These are phyloP conservation scores for Aspergillus sp. DNA, from an alignment of 2,329 filamentous ascomycete genomes.

Conservation along the genomic window DNA sequence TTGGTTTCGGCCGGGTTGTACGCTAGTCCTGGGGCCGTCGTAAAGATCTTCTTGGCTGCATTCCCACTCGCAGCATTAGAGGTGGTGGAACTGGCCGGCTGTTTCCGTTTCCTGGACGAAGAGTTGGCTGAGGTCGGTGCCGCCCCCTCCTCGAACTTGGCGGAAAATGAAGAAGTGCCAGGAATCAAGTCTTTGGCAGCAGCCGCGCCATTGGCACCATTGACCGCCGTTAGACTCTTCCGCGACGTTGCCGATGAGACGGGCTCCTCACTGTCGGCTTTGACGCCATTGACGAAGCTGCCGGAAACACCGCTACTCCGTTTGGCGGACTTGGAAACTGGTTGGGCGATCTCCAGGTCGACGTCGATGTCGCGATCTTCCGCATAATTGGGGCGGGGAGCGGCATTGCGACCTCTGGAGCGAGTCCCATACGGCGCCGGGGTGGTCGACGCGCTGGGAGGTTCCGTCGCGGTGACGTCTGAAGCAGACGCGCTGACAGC, in stretches of 20 bases:
- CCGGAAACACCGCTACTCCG: conserved; percentile 28
- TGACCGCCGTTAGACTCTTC: conserved; percentile 41
- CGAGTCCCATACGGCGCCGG: conserved; percentile 85
- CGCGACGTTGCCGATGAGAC: conserved; percentile 41
- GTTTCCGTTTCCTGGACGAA: conserved; percentile 82
- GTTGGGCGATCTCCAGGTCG: conserved; percentile 69
- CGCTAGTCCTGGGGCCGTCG: conserved; percentile 33
- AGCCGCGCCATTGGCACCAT: conserved; percentile 29
- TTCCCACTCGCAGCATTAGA: conserved; percentile 34
- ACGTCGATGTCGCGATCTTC: conserved; percentile 89
- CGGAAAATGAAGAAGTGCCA: conserved; percentile 61
- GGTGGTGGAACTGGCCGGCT: conserved; percentile 51
- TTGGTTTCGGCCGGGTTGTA: conserved; percentile 64
- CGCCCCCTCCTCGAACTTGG: conserved; percentile 44
- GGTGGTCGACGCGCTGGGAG: conserved; percentile 48
- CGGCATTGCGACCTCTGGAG: conserved; percentile 82
- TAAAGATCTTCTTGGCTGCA: conserved; percentile 41
- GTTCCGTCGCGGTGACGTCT: conserved; percentile 38
- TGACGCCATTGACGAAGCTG: conserved; percentile 35
- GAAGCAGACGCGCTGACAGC: conserved; percentile 45
- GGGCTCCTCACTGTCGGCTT: conserved; percentile 41
- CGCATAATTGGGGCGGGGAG: conserved; percentile 87
- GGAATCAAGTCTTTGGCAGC: conserved; percentile 53
- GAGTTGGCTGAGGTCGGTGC: neutral
- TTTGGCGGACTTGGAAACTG: conserved; percentile 36